phyloP scores from a whole-genome alignment of 495 filamentous ascomycete species.

The Chaetomidium leptoderma region DNA sequence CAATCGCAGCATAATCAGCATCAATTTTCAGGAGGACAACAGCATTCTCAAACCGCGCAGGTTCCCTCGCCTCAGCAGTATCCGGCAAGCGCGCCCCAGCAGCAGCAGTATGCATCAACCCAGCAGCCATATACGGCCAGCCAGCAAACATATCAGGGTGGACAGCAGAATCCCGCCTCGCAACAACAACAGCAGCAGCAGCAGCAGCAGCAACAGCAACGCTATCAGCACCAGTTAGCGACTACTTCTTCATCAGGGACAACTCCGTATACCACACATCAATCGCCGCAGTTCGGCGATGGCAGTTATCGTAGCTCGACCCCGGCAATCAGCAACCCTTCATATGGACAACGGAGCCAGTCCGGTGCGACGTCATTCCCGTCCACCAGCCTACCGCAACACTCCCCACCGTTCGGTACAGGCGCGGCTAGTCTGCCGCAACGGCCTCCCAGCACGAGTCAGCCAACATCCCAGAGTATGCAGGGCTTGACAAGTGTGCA shows the following conservation, averaged over 20 bases:
- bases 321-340: slow-evolving; percentile 21
- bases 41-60: slow-evolving; percentile 20
- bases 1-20: slow-evolving; percentile 18
- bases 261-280: slow-evolving; percentile 38
- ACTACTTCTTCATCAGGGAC: slow-evolving; percentile 35
- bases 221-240: slow-evolving; percentile 42
- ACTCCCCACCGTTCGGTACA: slow-evolving; percentile 36
- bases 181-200: slow-evolving; percentile 44
- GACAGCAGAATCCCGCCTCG: slow-evolving; percentile 26
- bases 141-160: too few relatives aligned
- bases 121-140: slow-evolving; percentile 27
- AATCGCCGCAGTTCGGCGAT: slow-evolving; percentile 45
- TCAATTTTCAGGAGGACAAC: slow-evolving; percentile 26
- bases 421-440: slow-evolving; percentile 19
- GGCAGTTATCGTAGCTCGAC: slow-evolving; percentile 38
- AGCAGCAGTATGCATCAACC: slow-evolving; percentile 21
- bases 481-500: slow-evolving; percentile 26
- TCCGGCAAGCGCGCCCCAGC: slow-evolving; percentile 19
- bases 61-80: slow-evolving; percentile 23
- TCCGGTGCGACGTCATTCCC: slow-evolving; percentile 36
- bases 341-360: slow-evolving; percentile 39
- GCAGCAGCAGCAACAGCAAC: too few relatives aligned
- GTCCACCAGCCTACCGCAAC: slow-evolving; percentile 31
- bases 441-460: slow-evolving; percentile 22
- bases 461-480: slow-evolving; percentile 24